phyloP scores from a whole-genome alignment of 164 flowering plant genomes.

The Magnolia sinica region DNA sequence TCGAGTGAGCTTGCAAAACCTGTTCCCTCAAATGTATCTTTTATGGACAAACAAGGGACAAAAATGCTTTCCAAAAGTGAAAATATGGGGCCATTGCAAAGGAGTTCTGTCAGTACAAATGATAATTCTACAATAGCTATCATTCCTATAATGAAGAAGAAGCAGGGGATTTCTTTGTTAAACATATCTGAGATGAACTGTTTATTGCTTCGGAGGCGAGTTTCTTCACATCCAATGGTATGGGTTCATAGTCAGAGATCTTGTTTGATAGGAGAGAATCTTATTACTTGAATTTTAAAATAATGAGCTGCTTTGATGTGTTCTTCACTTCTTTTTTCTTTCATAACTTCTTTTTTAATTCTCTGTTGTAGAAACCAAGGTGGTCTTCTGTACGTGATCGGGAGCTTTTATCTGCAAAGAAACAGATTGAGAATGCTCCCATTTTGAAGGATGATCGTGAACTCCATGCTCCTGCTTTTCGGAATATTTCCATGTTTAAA shows the following conservation, averaged over 20 bases:
- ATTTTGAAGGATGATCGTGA: slow-evolving; percentile 6
- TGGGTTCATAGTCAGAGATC: background rate
- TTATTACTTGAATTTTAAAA: background rate
- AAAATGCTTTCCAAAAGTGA: slow-evolving; percentile 6
- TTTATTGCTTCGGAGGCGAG: slow-evolving; percentile 2
- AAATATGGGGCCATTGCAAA: slow-evolving; percentile 1
- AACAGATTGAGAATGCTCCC: slow-evolving; percentile 18
- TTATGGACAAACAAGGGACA: background rate
- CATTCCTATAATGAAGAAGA: slow-evolving; percentile 10
- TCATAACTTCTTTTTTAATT: background rate
- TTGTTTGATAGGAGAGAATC: background rate
- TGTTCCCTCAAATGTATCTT: slow-evolving; percentile 1
- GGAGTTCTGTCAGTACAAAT: background rate
- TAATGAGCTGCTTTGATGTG: background rate
- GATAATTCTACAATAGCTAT: slow-evolving; percentile 3
- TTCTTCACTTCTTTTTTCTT: background rate
- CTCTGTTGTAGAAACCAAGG: slow-evolving; percentile 11
- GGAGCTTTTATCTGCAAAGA: slow-evolving; percentile 17
- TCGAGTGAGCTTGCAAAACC: slow-evolving; percentile 2
- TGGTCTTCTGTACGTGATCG: slow-evolving; percentile 12
- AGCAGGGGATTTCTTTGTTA: slow-evolving; percentile 3
- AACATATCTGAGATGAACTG: slow-evolving; percentile 7
- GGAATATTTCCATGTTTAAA: slow-evolving; percentile 18
- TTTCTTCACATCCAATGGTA: slow-evolving; percentile 5
- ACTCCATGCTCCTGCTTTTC: slow-evolving; percentile 17